A percentile compares a stretch with the other conserved stretches of the same genome.
Evolutionary conservation across 257 asterid species (phyloP).

Genomic region (Solanum dulcamara): DNA sequence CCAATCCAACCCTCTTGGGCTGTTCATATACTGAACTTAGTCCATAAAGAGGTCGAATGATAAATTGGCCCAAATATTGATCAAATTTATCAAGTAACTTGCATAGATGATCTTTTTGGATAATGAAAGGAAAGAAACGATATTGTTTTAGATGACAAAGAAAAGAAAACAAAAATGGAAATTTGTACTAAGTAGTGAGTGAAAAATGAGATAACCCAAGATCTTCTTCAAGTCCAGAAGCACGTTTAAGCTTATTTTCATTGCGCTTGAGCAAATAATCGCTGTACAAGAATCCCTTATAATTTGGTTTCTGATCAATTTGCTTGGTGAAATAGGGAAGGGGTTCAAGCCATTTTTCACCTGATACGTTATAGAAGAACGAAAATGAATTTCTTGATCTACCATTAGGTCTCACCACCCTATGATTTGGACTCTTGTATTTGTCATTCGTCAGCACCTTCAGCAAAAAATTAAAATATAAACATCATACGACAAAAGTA

Average conservation of each 20-base stretch:
- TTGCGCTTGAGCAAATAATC: slow-evolving; percentile 30
- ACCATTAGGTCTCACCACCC: slow-evolving; percentile 30
- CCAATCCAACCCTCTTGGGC: background rate
- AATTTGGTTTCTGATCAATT: slow-evolving; percentile 26
- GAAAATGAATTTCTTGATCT: slow-evolving; percentile 28
- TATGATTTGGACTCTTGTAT: slow-evolving; percentile 45
- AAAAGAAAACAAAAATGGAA: background rate
- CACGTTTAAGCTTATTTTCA: slow-evolving; percentile 41
- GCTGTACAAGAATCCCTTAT: slow-evolving; percentile 27
- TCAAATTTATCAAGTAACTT: background rate
- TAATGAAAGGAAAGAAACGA: too few relatives aligned
- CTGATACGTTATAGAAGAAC: slow-evolving; percentile 36
- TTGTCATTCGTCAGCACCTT: slow-evolving; percentile 38
- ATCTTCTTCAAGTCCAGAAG: slow-evolving; percentile 26
- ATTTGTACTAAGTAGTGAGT: too few relatives aligned
- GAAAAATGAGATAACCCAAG: background rate
- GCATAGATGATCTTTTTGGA: background rate
- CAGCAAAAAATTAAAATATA: background rate
- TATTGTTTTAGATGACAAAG: too few relatives aligned
- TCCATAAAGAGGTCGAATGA: background rate
- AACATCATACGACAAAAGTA: background rate
- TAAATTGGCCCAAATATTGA: background rate
- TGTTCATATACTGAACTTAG: background rate
- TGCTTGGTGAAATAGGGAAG: slow-evolving; percentile 28
- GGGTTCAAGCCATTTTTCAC: slow-evolving; percentile 46